phyloP scores from a whole-genome alignment of 768 basidiomycete species.

The Lentinus tigrinus region DNA sequence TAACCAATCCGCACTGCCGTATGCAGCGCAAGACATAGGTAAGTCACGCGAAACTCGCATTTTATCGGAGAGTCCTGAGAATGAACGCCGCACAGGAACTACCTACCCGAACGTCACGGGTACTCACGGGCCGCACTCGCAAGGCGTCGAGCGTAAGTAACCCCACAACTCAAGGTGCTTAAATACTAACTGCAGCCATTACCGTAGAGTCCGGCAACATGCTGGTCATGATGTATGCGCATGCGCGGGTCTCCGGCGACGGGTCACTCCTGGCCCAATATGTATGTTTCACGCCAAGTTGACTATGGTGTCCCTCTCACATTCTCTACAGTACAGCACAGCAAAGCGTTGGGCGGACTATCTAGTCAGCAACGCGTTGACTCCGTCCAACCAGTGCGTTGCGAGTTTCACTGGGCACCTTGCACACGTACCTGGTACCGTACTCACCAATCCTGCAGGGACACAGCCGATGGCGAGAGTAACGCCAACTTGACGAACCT shows the following conservation, averaged over 20 bases:
- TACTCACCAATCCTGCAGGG: background rate
- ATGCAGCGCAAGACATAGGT: slow-evolving; percentile 31
- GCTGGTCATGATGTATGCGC: slow-evolving; percentile 25
- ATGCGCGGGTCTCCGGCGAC: slow-evolving; percentile 30
- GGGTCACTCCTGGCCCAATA: slow-evolving; percentile 19
- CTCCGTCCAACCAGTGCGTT: slow-evolving; percentile 3
- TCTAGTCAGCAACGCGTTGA: slow-evolving; percentile 17
- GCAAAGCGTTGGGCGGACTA: slow-evolving; percentile 23
- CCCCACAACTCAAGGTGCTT: too few species aligned
- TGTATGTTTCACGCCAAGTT: background rate
- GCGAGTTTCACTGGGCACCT: background rate
- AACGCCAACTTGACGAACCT: slow-evolving; percentile 23
- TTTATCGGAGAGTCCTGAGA: background rate
- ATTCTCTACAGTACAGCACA: slow-evolving; percentile 15
- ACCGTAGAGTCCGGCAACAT: slow-evolving; percentile 34
- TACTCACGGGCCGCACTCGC: background rate
- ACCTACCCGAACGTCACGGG: slow-evolving; percentile 17
- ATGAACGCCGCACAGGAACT: background rate
- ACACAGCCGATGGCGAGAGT: slow-evolving; percentile 9
- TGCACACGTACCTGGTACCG: background rate
- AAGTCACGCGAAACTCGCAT: background rate
- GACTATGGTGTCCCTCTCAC: background rate
- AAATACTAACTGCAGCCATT: background rate
- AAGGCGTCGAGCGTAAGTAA: slow-evolving; percentile 17
- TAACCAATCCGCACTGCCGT: slow-evolving; percentile 13